Evolutionary conservation across 495 filamentous ascomycete genomes (phyloP).

Genomic region (Chaetomidium leptoderma): DNA sequence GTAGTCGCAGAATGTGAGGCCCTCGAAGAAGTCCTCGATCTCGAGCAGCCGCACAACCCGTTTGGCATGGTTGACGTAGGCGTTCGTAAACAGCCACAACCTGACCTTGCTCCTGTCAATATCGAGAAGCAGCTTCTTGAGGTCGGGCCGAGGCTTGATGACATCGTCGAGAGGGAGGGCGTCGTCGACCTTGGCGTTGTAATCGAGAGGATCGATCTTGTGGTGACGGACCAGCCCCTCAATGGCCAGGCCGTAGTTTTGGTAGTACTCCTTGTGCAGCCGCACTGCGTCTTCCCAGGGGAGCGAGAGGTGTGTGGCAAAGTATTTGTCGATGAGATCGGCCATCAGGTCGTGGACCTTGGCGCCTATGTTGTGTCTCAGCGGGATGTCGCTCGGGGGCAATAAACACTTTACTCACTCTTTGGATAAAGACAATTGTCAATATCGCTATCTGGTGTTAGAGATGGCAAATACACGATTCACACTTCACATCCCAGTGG

Average conservation of each 20-base stretch:
- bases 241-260: constrained; percentile 93
- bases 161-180: constrained; percentile 83
- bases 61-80: constrained; percentile 81
- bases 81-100: constrained; percentile 94
- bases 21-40: constrained; percentile 85
- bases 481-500: not conserved
- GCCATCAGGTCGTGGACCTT: constrained; percentile 74
- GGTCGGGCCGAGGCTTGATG: constrained; percentile 67
- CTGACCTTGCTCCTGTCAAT: constrained; percentile 76
- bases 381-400: not conserved
- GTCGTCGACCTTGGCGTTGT: constrained; percentile 93
- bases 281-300: constrained; percentile 65
- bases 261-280: constrained; percentile 89
- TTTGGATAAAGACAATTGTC: constrained; percentile 87
- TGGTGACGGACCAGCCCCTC: constrained; percentile 91
- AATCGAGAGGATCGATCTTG: constrained; percentile 90
- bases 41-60: constrained; percentile 76
- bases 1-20: constrained; percentile 92
- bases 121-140: constrained; percentile 72
- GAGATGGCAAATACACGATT: not conserved
- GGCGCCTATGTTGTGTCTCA: constrained; percentile 43
- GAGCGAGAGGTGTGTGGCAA: constrained; percentile 71
- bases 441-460: constrained; percentile 59
- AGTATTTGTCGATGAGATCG: constrained; percentile 74
- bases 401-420: constrained; percentile 40